Evolutionary conservation across 129 eudicot genomes (phyloP).

Genomic region (Rutidosis leptorrhynchoides): DNA sequence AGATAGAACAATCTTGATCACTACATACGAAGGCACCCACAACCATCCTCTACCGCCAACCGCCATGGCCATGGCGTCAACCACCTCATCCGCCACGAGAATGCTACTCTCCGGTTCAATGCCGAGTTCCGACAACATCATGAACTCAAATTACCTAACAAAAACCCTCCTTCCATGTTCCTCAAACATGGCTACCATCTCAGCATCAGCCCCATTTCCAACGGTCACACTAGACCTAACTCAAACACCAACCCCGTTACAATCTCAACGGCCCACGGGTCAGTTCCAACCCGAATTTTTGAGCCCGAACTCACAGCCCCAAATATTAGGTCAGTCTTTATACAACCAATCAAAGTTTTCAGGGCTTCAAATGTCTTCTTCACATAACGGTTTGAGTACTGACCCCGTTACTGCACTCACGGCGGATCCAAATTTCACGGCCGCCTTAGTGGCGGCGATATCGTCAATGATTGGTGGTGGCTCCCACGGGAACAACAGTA

Average conservation of each 20-base stretch:
- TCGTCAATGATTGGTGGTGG: constrained; percentile 44
- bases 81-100: constrained; percentile 56
- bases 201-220: constrained; percentile 67
- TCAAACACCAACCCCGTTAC: constrained; percentile 46
- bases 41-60: constrained; percentile 74
- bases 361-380: constrained; percentile 60
- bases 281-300: constrained; percentile 33
- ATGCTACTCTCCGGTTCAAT: constrained; percentile 71
- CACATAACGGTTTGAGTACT: constrained; percentile 28
- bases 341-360: constrained; percentile 60
- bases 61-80: constrained; percentile 69
- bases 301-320: constrained; percentile 37
- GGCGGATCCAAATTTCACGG: constrained; percentile 56
- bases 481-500: constrained; percentile 17
- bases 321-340: constrained; percentile 45
- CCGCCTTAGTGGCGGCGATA: constrained; percentile 68
- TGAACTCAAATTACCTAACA: constrained; percentile 41
- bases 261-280: constrained; percentile 33
- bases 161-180: constrained; percentile 43
- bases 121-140: constrained; percentile 48
- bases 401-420: constrained; percentile 55
- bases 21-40: constrained; percentile 78
- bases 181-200: constrained; percentile 55
- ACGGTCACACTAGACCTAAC: constrained; percentile 65
- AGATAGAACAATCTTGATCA: constrained; percentile 48